Conservation (phyloP, 495 filamentous ascomycete genomes). For the Penicillium mononematosum region DNA sequence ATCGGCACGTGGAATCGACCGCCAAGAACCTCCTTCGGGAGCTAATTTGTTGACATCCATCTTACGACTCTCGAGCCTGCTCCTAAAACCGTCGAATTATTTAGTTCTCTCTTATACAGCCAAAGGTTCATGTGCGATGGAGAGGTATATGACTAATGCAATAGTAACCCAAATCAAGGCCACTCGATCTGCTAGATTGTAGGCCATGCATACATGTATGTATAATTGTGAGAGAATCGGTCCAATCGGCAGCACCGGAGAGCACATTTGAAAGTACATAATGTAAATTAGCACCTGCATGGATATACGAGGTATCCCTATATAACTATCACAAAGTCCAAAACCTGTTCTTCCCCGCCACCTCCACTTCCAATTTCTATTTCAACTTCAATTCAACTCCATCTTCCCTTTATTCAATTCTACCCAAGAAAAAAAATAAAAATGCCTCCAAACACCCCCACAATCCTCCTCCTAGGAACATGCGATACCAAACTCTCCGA, state of each 20-base stretch:
- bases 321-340: no score
- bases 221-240: not conserved
- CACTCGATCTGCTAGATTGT: not conserved
- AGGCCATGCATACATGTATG: not conserved
- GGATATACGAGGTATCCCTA: not conserved
- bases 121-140: no score
- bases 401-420: not conserved
- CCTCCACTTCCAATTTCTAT: not conserved
- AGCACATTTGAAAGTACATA: no score
- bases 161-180: not conserved
- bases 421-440: not conserved
- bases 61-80: no score
- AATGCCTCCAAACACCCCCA: conserved; percentile 26
- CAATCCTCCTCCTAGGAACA: conserved; percentile 63
- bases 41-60: no score
- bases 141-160: not conserved
- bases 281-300: no score
- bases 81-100: no score
- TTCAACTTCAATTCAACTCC: not conserved
- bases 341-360: not conserved
- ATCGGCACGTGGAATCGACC: not conserved
- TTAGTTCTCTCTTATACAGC: no score
- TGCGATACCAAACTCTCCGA: conserved; percentile 67
- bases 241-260: no score
- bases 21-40: no score